These are phyloP conservation scores for Berberis thunbergii DNA, from an alignment of 164 flowering plant genomes.

Conservation along the genomic window DNA sequence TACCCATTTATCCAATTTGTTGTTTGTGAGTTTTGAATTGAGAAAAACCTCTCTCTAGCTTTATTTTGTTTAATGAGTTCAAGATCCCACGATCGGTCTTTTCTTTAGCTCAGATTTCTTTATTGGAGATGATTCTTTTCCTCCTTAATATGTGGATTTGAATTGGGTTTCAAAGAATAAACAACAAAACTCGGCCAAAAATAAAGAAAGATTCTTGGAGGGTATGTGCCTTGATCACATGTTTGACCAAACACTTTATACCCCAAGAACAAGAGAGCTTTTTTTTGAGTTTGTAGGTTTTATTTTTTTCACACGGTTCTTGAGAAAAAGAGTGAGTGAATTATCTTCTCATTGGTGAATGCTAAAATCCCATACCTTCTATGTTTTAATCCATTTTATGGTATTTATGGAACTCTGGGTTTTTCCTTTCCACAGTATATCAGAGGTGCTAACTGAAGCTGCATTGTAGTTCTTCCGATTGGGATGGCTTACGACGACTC, in stretches of 20 bases:
- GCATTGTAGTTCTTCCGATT: background rate
- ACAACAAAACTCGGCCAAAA: background rate
- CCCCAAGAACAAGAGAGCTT: slow-evolving; percentile 8
- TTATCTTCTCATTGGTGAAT: slow-evolving; percentile 1
- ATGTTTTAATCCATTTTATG: background rate
- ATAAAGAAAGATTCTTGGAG: background rate
- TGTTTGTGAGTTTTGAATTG: too few species aligned
- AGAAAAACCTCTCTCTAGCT: too few species aligned
- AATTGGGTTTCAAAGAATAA: too few species aligned
- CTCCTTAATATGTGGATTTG: too few species aligned
- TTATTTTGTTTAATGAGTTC: too few species aligned
- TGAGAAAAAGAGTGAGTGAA: slow-evolving; percentile 13
- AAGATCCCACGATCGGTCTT: too few species aligned
- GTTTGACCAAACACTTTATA: slow-evolving; percentile 14
- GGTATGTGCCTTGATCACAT: slow-evolving; percentile 5
- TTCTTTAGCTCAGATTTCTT: too few species aligned
- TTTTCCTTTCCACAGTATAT: slow-evolving; percentile 8
- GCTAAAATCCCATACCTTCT: too few species aligned
- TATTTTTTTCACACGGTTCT: slow-evolving; percentile 19
- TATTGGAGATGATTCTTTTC: too few species aligned
- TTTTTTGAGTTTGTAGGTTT: slow-evolving; percentile 9
- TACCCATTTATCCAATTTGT: too few species aligned
- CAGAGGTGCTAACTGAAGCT: slow-evolving; percentile 7
- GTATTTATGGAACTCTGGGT: slow-evolving; percentile 7
- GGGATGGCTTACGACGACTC: slow-evolving; percentile 32